phyloP scores from a whole-genome alignment of 2,329 filamentous ascomycete genomes.

The Conoideocrella luteorostrata region DNA sequence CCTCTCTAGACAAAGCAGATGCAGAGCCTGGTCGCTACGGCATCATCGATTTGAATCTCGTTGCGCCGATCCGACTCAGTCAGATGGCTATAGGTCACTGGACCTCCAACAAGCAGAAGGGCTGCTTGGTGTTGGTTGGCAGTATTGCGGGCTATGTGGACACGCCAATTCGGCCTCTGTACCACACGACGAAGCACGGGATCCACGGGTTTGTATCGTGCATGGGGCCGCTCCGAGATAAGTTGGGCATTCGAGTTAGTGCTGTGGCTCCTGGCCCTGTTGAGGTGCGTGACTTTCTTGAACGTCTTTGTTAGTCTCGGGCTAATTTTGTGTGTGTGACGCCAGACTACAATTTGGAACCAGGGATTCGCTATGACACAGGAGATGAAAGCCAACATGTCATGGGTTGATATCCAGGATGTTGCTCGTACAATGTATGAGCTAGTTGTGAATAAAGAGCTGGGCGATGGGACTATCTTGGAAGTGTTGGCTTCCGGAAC shows the following conservation, averaged over 20 bases:
- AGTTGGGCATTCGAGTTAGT: conserved; percentile 25
- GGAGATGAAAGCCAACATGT: conserved; percentile 20
- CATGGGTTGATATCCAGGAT: conserved; percentile 24
- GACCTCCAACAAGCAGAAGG: conserved; percentile 22
- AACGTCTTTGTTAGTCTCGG: too few species aligned
- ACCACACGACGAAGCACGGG: conserved; percentile 31
- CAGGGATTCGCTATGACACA: conserved; percentile 23
- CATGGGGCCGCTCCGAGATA: conserved; percentile 22
- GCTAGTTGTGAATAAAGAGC: conserved; percentile 17
- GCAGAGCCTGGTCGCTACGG: conserved; percentile 26
- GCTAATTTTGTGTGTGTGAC: too few species aligned
- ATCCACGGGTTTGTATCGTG: conserved; percentile 28
- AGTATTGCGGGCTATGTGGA: conserved; percentile 27
- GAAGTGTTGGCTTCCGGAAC: conserved; percentile 19
- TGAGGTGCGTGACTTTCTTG: conserved; percentile 16
- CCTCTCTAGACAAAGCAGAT: conserved; percentile 21
- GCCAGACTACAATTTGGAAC: conserved; percentile 28
- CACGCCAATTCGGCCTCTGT: conserved; percentile 26
- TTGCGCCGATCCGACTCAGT: conserved; percentile 29
- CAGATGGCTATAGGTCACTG: conserved; percentile 33
- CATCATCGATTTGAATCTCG: conserved; percentile 31
- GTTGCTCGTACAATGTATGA: conserved; percentile 25
- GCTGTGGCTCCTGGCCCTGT: conserved; percentile 28
- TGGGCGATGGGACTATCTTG: conserved; percentile 26
- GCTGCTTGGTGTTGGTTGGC: conserved; percentile 26